Conservation (phyloP, 108 stramenopile genomes). For the Ochromonas danica region DNA sequence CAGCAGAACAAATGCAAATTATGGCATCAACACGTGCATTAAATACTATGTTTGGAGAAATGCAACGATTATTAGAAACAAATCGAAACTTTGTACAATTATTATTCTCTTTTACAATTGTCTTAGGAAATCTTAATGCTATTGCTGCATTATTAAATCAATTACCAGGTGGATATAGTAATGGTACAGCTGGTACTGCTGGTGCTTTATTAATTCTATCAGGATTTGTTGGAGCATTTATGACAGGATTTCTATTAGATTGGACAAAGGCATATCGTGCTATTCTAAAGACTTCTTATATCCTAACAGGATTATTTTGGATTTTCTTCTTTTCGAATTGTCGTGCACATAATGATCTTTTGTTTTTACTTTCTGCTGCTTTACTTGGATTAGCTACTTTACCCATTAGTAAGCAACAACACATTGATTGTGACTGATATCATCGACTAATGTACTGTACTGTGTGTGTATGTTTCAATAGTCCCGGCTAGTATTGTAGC, state of each 20-base stretch:
- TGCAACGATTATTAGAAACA: neutral
- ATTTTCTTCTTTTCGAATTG: neutral
- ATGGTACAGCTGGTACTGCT: neutral
- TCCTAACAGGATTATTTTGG: neutral
- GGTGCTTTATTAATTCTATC: slow-evolving; percentile 12
- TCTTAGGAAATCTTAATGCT: slow-evolving; percentile 31
- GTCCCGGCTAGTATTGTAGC: slow-evolving; percentile 6
- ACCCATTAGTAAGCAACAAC: neutral
- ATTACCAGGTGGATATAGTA: slow-evolving; percentile 3
- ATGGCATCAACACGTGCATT: too few relatives aligned
- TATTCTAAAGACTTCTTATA: neutral
- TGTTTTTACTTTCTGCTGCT: neutral
- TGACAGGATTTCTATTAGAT: slow-evolving; percentile 9
- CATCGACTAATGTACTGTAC: too few relatives aligned
- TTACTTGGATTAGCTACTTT: neutral
- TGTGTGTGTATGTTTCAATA: neutral
- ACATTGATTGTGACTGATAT: neutral
- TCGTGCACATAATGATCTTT: neutral
- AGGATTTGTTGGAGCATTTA: slow-evolving; percentile 23
- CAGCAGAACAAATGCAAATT: neutral
- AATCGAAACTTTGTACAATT: neutral
- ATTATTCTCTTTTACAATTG: slow-evolving; percentile 13
- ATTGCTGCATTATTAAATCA: slow-evolving; percentile 33
- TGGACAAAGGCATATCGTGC: neutral
- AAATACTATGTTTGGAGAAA: neutral